A percentile compares a stretch with the other conserved stretches of the same genome.
Conservation (phyloP, 2,329 filamentous ascomycete genomes). For the Alternaria panax region DNA sequence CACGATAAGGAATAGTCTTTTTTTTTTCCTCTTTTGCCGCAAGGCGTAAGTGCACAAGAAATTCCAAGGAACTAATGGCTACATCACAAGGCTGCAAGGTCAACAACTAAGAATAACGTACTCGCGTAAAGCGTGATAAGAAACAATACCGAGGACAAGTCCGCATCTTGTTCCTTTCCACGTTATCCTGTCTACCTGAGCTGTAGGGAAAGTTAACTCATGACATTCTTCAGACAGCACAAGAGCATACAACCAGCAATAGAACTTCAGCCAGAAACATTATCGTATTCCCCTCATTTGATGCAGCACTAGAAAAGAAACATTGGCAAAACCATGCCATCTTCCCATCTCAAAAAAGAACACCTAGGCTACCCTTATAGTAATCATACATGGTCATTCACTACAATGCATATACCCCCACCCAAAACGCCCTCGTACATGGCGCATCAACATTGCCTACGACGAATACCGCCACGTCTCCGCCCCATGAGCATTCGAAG, state of each 20-base stretch:
- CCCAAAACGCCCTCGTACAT: background rate
- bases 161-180: background rate
- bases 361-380: background rate
- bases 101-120: background rate
- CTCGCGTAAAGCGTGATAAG: background rate
- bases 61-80: too few species aligned
- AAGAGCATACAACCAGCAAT: background rate
- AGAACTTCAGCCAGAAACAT: background rate
- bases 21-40: too few species aligned
- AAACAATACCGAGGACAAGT: background rate
- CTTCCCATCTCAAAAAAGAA: background rate
- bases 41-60: too few species aligned
- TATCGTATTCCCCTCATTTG: background rate
- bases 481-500: constrained; percentile 27
- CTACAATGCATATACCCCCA: constrained; percentile 8
- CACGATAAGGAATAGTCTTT: background rate
- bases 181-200: background rate
- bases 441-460: background rate
- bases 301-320: background rate
- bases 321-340: background rate
- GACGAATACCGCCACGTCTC: constrained; percentile 45
- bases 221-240: background rate
- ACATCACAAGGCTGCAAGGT: too few species aligned
- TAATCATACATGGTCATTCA: constrained; percentile 14
- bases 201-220: background rate